Evolutionary conservation across 495 filamentous ascomycete species (phyloP), one percentile per base, ranked within the genome.

Genomic region (Sordaria brevicollis): DNA sequence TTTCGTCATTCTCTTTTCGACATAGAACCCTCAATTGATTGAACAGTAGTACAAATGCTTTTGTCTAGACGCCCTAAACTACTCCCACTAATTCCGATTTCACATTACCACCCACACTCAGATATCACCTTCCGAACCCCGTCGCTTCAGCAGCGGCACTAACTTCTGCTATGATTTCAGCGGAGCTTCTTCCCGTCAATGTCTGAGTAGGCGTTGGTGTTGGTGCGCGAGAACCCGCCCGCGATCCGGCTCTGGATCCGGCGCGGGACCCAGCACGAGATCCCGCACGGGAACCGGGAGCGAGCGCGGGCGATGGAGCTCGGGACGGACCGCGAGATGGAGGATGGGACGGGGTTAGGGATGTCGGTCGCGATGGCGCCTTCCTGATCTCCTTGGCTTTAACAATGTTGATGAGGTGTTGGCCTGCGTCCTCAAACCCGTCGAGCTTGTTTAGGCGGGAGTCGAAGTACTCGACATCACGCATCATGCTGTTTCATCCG

Each of bases 401-500:
- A 41, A 93, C 88, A 37, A 96, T 81, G 35, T 86, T 84, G 9
- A 91, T 77, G 6, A 97, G 81, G 71, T 87, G 84, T 38, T 89
- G 86, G 11, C 89, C 90, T 0, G 92, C 81, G 71, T 91, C 88
- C 34, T 86, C 89, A 37, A 92, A 90, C 1, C 93, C 94, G 67
- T 96, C 90, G 54, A 97, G 87, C 76, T 91, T 92, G 75, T 88
- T 84, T 19, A 98, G 83, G 66, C 87, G 88, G 3, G 84, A 79
- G 62, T 90, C 88, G 79, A 99, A 93, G 74, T 87, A 87, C 69
- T 93, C 86, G 43, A 91, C 88, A 75, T 99, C 95, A 57, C 85
- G 85, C 65, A 92, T 82, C 85, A 99, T 90, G 73, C 93, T 97
- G 72, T 57, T 34, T 10, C 19, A 25, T 25, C 10, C 19, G 65